Base-by-base conservation (phyloP, 2,329 filamentous ascomycete genomes). In the Arthrobotrys musiformis region DNA sequence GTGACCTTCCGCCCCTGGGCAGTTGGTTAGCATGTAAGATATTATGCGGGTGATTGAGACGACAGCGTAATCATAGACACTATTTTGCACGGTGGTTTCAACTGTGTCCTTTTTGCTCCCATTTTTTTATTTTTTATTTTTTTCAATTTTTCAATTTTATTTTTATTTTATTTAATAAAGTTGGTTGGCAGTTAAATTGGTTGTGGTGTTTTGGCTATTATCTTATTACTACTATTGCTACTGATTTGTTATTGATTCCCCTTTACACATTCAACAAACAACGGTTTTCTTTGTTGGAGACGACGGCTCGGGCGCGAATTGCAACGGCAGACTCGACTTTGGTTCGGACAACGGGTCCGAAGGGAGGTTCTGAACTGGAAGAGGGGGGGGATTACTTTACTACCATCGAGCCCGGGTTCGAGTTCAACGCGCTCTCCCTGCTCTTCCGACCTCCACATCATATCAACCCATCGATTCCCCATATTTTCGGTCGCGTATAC, bases 31-130 rank as follows among this genome's bases (percentile, higher is more conserved):
- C 9, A 30, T 30, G 56, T 48, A 48, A 70, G 67, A 60, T 62
- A 54, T 24, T 70, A 62, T 70, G 67, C 67, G 67, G 56, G 42
- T 26, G 56, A 70, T 70, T 70, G 67, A 70, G 67, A 44, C 33
- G 66, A 56, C 52, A 54, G 44, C 44, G 24, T 30, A 52, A 52
- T 37, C 30, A 30, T n/a, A 9, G 17, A 33, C 54, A 7, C 48
- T 5, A 19, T 52, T 8, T n/a, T n/a, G 19, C 2, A 48, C 5
- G 19, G 17, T 48, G 19, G 44, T 48, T 48, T 48, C 44, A 48
- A 48, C 44, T 48, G 44, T 48, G 44, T 48, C 44, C 44, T 48
- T 11, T 13, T 40, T n/a, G 3, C 13, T 40, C 37, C 15, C 37
- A 7, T 40, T 13, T 6, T n/a, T 40, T 13, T 40, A 11, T 26